Evolutionary conservation across 495 filamentous ascomycete species (phyloP).

Genomic region (Podospora appendiculata): DNA sequence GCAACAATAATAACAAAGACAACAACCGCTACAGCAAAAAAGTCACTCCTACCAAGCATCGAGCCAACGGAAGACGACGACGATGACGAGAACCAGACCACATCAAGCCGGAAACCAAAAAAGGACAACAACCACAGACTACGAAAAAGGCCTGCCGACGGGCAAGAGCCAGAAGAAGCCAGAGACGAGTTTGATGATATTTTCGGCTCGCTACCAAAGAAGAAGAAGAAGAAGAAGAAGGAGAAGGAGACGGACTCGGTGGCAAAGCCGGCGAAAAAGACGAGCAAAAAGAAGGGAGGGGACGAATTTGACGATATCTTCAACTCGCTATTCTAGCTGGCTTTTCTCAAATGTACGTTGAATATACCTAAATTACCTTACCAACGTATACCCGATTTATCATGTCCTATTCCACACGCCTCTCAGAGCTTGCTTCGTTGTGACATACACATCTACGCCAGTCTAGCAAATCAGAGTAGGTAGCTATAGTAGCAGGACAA

Average conservation of each 20-base stretch:
- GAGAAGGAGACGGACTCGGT: not conserved
- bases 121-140: not conserved
- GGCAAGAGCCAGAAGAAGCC: not conserved
- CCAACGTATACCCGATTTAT: no score
- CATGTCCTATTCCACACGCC: no score
- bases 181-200: slow-evolving; percentile 22
- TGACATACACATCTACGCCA: no score
- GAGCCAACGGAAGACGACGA: slow-evolving; percentile 4
- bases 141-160: no score
- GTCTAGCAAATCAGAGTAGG: no score
- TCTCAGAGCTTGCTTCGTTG: no score
- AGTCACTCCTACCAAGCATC: not conserved
- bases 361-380: no score
- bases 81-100: slow-evolving; percentile 2
- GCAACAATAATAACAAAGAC: no score
- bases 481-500: no score
- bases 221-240: slow-evolving; percentile 10
- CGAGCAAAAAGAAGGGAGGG: slow-evolving; percentile 8
- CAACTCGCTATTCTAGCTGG: slow-evolving; percentile 3
- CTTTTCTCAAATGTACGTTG: not conserved
- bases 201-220: slow-evolving; percentile 9
- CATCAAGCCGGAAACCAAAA: not conserved
- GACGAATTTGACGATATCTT: slow-evolving; percentile 31
- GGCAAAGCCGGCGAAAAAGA: not conserved
- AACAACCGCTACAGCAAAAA: no score